Base-by-base conservation (phyloP, 164 flowering plant species). In the Hamamelis virginiana region DNA sequence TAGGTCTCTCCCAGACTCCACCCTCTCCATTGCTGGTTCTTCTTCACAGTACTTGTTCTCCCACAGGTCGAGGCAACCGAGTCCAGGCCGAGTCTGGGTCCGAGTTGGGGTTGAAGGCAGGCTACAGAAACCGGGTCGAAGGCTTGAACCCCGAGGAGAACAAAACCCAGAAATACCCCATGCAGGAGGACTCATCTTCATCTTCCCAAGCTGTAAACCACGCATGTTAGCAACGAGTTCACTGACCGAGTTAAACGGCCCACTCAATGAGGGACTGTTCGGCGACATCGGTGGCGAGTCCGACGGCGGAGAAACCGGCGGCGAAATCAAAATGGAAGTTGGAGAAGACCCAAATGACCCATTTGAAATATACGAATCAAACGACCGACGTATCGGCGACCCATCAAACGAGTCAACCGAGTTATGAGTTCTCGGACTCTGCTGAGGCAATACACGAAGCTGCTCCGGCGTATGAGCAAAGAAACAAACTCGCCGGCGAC, bases 381-480 rank as follows among this genome's bases (percentile, higher is more conserved):
- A 48, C 1, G 70, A 59, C 9, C 71, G 74, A 0, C 76, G 72
- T 8, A 51, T n/a, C 1, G 79, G 78, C 0, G 83, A 78, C 0
- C 81, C 80, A 12, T 71, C 74, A 48, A 68, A 62, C 45, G 74
- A 61, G 1, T 76, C 78, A 8, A 61, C 53, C 56, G 76, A 60
- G 16, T 62, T 74, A 0, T 26, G 13, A 10, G 33, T 48, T 18
- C 68, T 58, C 27, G 80, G 77, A 50, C 80, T 78, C 59, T 72
- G 78, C 47, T 76, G 79, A 28, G 81, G 74, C 53, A 81, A 38
- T 10, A 86, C 72, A 0, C 92, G 83, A 5, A 86, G 82, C 79
- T 86, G 91, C 0, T 83, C 86, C 6, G 88, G 80, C 23, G 93
- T 70, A 73, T 86, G 93, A 43, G 92, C 92, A 58, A 88, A 88